Evolutionary conservation across 148 eudicot genomes (phyloP).

Genomic region (Drosera capensis): DNA sequence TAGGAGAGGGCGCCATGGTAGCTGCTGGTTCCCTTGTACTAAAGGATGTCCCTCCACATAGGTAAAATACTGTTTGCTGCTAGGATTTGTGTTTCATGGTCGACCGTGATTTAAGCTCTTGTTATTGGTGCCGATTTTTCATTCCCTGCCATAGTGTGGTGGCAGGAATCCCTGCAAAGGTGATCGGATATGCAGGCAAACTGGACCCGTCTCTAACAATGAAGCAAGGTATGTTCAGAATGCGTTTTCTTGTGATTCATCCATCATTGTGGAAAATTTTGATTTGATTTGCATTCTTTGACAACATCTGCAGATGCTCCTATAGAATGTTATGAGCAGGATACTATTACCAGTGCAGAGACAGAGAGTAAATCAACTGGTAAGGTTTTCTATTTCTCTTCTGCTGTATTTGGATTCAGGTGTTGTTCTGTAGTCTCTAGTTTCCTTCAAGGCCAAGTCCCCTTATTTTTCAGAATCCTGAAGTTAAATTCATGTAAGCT

Average conservation of each 20-base stretch:
- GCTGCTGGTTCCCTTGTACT: slow-evolving; percentile 54
- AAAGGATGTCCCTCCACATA: slow-evolving; percentile 44
- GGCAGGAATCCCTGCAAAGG: slow-evolving; percentile 52
- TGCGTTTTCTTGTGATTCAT: too few relatives aligned
- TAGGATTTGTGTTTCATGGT: not conserved
- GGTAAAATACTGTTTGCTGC: slow-evolving; percentile 14
- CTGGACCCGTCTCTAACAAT: slow-evolving; percentile 47
- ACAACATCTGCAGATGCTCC: slow-evolving; percentile 31
- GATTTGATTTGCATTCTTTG: not conserved
- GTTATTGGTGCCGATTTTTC: slow-evolving; percentile 3
- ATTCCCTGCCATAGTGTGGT: slow-evolving; percentile 28
- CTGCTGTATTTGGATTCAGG: not conserved
- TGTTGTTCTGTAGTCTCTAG: too few relatives aligned
- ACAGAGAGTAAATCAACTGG: slow-evolving; percentile 4
- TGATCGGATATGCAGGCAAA: slow-evolving; percentile 43
- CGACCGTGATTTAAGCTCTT: not conserved
- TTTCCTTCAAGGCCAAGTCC: too few relatives aligned
- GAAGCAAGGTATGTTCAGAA: slow-evolving; percentile 53
- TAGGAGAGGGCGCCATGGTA: slow-evolving; percentile 60
- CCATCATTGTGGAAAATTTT: not conserved
- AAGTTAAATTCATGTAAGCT: too few relatives aligned
- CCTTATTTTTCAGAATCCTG: too few relatives aligned
- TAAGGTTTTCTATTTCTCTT: not conserved
- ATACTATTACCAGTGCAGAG: slow-evolving; percentile 12
- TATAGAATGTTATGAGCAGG: slow-evolving; percentile 37